Evolutionary conservation across 306 rosid genomes (phyloP).

Genomic region (Boehmeria nivea): DNA sequence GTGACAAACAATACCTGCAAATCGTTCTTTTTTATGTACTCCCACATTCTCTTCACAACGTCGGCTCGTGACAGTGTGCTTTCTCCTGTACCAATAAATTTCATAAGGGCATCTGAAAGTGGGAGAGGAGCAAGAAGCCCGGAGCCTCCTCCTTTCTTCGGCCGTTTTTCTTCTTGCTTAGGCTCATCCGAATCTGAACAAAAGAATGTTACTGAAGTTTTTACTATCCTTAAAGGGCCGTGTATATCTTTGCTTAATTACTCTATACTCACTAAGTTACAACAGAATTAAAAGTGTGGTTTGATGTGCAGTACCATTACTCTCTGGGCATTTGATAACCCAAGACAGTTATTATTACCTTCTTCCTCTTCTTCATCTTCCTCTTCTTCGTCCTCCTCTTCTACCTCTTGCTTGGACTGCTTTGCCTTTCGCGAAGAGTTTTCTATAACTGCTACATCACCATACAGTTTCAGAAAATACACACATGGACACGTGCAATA

Average conservation of each 20-base stretch:
- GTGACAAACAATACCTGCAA: too few species aligned
- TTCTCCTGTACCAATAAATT: slow-evolving; percentile 20
- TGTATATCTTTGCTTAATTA: too few species aligned
- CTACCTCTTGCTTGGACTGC: slow-evolving; percentile 8
- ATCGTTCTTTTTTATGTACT: slow-evolving; percentile 20
- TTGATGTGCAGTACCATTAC: not conserved
- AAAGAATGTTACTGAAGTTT: not conserved
- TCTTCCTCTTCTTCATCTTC: slow-evolving; percentile 6
- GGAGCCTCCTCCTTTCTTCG: slow-evolving; percentile 23
- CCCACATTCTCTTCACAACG: slow-evolving; percentile 16
- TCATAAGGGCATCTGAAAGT: slow-evolving; percentile 16
- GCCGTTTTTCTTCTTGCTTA: slow-evolving; percentile 10
- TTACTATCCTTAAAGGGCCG: too few species aligned
- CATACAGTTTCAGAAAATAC: not conserved
- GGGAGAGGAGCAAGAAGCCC: too few species aligned
- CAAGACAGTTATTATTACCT: slow-evolving; percentile 6
- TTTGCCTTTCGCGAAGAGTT: slow-evolving; percentile 20
- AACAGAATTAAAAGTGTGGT: slow-evolving; percentile 6
- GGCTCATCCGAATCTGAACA: slow-evolving; percentile 22
- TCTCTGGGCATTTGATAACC: not conserved
- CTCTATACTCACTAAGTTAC: not conserved
- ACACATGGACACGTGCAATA: not conserved
- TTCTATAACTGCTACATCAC: slow-evolving; percentile 5
- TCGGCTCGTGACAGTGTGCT: slow-evolving; percentile 11
- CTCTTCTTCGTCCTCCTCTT: slow-evolving; percentile 20